Base-by-base conservation (phyloP, 2,329 filamentous ascomycete genomes). In the Nemania sp. region DNA sequence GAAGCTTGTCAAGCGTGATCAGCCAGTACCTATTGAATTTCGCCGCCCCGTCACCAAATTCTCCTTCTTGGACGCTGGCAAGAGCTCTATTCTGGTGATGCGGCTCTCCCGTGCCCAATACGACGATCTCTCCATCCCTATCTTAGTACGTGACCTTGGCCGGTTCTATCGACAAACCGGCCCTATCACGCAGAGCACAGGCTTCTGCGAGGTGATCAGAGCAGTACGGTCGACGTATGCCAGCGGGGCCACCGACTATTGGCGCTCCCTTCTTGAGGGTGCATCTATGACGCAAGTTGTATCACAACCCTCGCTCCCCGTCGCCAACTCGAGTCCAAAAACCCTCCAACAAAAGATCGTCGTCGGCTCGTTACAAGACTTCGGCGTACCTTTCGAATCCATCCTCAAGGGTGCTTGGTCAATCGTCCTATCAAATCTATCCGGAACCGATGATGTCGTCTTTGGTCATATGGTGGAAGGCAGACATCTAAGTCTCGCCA, bases 381-480 rank as follows among this genome's bases (percentile, higher is more conserved):
- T 79, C 3, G 75, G 74, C 7, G 73, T 81, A 53, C 71, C 73
- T 0, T 78, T 80, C 31, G 77, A 80, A 53, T 77, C 78, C 0
- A 73, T 84, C 2, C 70, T 84, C 28, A 83, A 82, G 64, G 76
- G 80, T 0, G 81, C 81, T 0, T 86, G 82, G 81, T 77, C 80
- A 1, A 75, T 80, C 54, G 75, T 80, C 0, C 73, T 86, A 6
- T 77, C 79, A 0, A 78, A 74, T 20, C 66, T 83, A 8, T 76
- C 79, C 0, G 75, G 72, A 0, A 70, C 66, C 0, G 68, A 74
- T 5, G 82, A 85, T 36, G 74, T 85, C 6, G 73, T 83, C 3
- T 84, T 84, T 51, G 82, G 81, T 6, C 77, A 83, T 61, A 67
- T 78, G 3, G 70, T 82, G 12, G 75, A 78, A 9, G 77, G 77